Evolutionary conservation across 2,329 filamentous ascomycete genomes (phyloP).

Genomic region (Mycocentrospora acerina): DNA sequence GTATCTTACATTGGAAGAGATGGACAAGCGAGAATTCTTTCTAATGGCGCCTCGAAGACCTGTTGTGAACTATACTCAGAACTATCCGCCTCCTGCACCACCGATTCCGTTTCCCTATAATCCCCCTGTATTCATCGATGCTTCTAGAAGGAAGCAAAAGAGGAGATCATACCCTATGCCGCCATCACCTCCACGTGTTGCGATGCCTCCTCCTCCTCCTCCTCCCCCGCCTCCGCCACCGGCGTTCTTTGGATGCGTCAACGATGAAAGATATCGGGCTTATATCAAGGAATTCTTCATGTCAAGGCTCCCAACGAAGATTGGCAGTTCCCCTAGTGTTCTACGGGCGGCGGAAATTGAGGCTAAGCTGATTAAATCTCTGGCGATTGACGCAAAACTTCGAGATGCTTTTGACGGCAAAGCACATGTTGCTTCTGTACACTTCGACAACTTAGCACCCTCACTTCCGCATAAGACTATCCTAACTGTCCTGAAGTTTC

Average conservation of each 20-base stretch:
- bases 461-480: conserved; percentile 62
- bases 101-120: not conserved
- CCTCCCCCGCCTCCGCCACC: conserved; percentile 1
- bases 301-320: conserved; percentile 20
- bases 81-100: conserved; percentile 11
- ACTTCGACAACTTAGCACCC: conserved; percentile 56
- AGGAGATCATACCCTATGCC: not conserved
- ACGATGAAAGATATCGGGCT: conserved; percentile 11
- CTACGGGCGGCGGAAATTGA: conserved; percentile 13
- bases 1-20: conserved; percentile 5
- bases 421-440: conserved; percentile 7
- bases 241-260: conserved; percentile 5
- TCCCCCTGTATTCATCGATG: not conserved
- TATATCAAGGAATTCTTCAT: conserved; percentile 30
- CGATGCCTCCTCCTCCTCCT: conserved; percentile 4
- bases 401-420: conserved; percentile 20
- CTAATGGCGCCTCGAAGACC: conserved; percentile 9
- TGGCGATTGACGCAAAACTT: conserved; percentile 25
- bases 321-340: conserved; percentile 11
- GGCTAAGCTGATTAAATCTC: conserved; percentile 25
- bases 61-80: not conserved
- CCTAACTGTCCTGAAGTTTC: conserved; percentile 56
- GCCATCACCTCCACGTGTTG: conserved; percentile 4
- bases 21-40: conserved; percentile 22
- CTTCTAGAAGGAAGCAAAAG: conserved; percentile 1